Evolutionary conservation across 108 stramenopile genomes (phyloP), one percentile per base, ranked within the genome.

Genomic region (Pseudonitzschia multiseries): DNA sequence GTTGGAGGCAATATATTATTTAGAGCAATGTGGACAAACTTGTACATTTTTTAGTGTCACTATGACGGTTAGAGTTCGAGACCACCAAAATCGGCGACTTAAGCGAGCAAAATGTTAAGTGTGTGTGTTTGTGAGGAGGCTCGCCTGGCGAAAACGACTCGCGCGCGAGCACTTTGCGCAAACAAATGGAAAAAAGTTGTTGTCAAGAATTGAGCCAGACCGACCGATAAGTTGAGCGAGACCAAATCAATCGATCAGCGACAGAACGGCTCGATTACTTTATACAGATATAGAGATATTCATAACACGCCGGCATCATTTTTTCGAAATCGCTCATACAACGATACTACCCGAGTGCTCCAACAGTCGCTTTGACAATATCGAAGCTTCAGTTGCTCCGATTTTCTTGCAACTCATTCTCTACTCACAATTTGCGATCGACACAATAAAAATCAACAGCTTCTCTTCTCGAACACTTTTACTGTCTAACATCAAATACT

Each of bases 371-470:
- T 48, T 1, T 5, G 17, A 48, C 17, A 14, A 1, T 18, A 5
- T 18, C 46, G 9, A 48, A 21, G 28, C 63, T 43, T 43, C 40
- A 14, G 21, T 14, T 60, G 32, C 29, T 64, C 22, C 32, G 26
- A 22, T 43, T 41, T 64, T 64, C 21, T 8, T 8, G 63, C 28
- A 22, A 32, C 26, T 28, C 2, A 1, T 22, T 4, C 3, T 31
- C 8, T 64, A 1, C 26, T 41, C 63, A 43, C 63, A 64, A 41
- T 18, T 64, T 41, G 28, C 63, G 42, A 43, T 43, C 21, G 27
- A 64, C 63, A 64, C 63, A 64, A 60, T 3, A 32, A 32, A 14
- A 64, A 32, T 43, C 42, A 20, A 33, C 33, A 64, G 22, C n/a
- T 43, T 64, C 29, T 36, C 31, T 22, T 36, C 3, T 1, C 31